Percentiles rank a stretch among this genome's conserved stretches.
phyloP scores from a whole-genome alignment of 768 basidiomycete genomes.

The Aureoboletus auriporus region DNA sequence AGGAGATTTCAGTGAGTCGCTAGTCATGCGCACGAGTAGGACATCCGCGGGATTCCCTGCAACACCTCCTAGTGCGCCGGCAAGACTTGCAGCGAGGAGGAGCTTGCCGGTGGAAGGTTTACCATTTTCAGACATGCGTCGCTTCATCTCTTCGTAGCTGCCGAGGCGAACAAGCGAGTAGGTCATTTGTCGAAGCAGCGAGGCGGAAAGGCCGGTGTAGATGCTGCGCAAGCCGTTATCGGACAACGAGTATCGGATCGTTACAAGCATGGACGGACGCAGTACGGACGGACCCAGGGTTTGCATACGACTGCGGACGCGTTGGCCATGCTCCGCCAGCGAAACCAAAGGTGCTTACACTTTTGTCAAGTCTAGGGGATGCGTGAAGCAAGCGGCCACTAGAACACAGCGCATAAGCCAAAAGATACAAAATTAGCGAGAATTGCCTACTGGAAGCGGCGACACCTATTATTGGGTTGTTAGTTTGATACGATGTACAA shows the following conservation, averaged over 20 bases:
- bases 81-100: slow-evolving; percentile 60
- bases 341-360: slow-evolving; percentile 45
- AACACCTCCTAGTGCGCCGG: slow-evolving; percentile 79
- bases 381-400: slow-evolving; percentile 82
- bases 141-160: slow-evolving; percentile 75
- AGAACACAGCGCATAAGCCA: slow-evolving; percentile 8
- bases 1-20: slow-evolving; percentile 71
- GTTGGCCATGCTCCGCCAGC: not conserved
- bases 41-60: slow-evolving; percentile 83
- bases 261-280: slow-evolving; percentile 60
- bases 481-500: not conserved
- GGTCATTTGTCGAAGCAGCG: slow-evolving; percentile 85
- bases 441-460: slow-evolving; percentile 55
- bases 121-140: slow-evolving; percentile 45
- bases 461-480: slow-evolving; percentile 40
- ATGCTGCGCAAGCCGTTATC: slow-evolving; percentile 70
- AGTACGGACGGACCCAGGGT: slow-evolving; percentile 51
- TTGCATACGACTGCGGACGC: slow-evolving; percentile 67
- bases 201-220: slow-evolving; percentile 80
- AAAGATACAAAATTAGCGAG: not conserved
- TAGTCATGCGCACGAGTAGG: slow-evolving; percentile 82
- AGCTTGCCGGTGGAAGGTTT: slow-evolving; percentile 52
- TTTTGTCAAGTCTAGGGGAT: slow-evolving; percentile 84
- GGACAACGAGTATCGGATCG: slow-evolving; percentile 60
- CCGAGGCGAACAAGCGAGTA: slow-evolving; percentile 86